Base-by-base conservation (phyloP, 2,329 filamentous ascomycete species). In the Calonectria pauciramosa region DNA sequence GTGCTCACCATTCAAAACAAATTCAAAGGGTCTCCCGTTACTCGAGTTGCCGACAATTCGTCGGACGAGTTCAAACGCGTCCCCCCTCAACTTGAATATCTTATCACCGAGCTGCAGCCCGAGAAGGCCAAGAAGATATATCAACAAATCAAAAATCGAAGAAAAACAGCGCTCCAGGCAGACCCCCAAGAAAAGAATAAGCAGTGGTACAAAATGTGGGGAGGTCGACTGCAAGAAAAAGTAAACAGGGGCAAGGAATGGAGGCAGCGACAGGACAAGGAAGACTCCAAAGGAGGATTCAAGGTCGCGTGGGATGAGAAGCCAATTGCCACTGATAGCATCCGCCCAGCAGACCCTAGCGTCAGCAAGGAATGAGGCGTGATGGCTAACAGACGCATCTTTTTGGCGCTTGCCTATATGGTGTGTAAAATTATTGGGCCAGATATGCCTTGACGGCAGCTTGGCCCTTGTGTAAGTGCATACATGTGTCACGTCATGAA, bases 81-180 rank as follows among this genome's bases (percentile, higher is more conserved):
- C 9, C 14, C 47, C 23, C 98, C 96, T 96, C 83, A 86, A 0
- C 87, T 98, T n/a, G 92, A 97, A 79, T 98, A 98, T 84, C 89
- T 92, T 44, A 86, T 98, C 63, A 89, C 90, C 59, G 94, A 96
- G 77, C 86, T 96, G 2, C 68, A 84, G 0, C 76, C 78, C 3
- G 76, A 82, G 0, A 85, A 87, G 13, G 91, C 90, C 1, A 84
- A 83, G 74, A 84, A 71, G 0, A 83, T 94, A 30, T 95, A 95
- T 82, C 52, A 81, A 1, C 86, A 88, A 66, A 87, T 91, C 72
- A 91, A 92, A 82, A 83, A 80, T 4, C 89, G 94, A 20, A 90
- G 95, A 16, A 85, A 84, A 59, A 86, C 86, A 36, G 84, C 86
- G 0, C 82, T 92, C 44, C 82, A 74, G 1, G 83, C 84, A 16